Base-by-base conservation (phyloP, 345 rosid species). In the Pistacia vera region DNA sequence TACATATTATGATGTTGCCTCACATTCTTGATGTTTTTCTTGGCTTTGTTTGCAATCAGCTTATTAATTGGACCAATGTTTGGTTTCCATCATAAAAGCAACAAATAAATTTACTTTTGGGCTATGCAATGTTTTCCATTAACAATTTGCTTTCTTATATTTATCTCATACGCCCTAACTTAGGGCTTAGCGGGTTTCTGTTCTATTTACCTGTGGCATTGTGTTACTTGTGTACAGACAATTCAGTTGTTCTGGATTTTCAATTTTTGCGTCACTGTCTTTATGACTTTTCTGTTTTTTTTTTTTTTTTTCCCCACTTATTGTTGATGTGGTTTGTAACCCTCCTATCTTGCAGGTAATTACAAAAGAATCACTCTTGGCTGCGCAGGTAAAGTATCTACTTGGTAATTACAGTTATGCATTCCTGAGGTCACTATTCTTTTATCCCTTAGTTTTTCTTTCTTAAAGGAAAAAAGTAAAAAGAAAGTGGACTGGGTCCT, bases 351-450 rank as follows among this genome's bases (percentile, higher is more conserved):
- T 77, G 69, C 70, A 85, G 88, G 81, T 85, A 36, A 80, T 85
- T 63, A 82, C 82, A 10, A 82, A 55, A 77, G 84, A 82, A 56
- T 85, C 88, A 14, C 85, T 85, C 46, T 60, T 78, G 68, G 77
- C 84, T 78, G 81, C 74, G 17, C 88, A 85, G 88, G 88, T 85
- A 65, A 58, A n/a, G 20, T 52, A 30, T 49, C 16, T 55, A 33
- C 46, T 3, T 41, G 46, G 22, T 33, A n/a, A 38, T 18, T 63
- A 28, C 18, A 10, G 16, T 66, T 35, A 11, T 13, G 22, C 13
- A 25, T 16, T 16, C 11, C 28, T 60, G 54, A 49, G 22, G 12
- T 33, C 14, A n/a, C 17, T 57, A 55, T 51, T 56, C 22, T 10
- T 11, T 63, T 51, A 61, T 58, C 14, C 62, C 11, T 2, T 4